These are phyloP conservation scores for Ophiorrhiza pumila DNA, from an alignment of 257 asterid genomes.

Conservation along the genomic window DNA sequence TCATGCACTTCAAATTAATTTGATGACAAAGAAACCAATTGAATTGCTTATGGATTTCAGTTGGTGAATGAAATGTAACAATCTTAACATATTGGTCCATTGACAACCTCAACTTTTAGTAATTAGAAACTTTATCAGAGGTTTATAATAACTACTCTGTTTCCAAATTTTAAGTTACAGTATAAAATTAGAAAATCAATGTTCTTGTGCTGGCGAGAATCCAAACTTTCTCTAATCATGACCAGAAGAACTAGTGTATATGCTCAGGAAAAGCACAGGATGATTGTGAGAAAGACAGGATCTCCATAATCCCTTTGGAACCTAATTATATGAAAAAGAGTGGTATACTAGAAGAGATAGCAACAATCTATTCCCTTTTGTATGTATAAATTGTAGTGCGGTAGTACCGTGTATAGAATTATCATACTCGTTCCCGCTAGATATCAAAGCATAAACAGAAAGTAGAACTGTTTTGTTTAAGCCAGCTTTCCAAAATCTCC, in stretches of 20 bases:
- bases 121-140: not conserved
- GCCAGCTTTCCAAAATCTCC: constrained; percentile 94
- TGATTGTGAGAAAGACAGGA: not conserved
- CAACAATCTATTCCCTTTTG: not conserved
- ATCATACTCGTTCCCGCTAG: not conserved
- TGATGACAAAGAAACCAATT: not conserved
- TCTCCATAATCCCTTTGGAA: not conserved
- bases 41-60: not conserved
- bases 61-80: not conserved
- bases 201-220: not conserved
- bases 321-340: too few relatives aligned
- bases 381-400: constrained; percentile 38
- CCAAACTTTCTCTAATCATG: not conserved
- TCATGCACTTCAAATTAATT: not conserved
- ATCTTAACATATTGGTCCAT: not conserved
- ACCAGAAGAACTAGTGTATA: not conserved
- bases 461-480: constrained; percentile 92
- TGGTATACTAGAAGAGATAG: too few relatives aligned
- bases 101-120: not conserved
- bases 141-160: not conserved
- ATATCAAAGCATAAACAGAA: constrained; percentile 65
- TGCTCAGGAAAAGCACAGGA: not conserved
- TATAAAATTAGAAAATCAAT: not conserved
- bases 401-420: constrained; percentile 8
- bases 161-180: not conserved